A percentile compares a stretch with the other conserved stretches of the same genome.
Evolutionary conservation across 768 basidiomycete genomes (phyloP).

Genomic region (Tulasnella sp.): DNA sequence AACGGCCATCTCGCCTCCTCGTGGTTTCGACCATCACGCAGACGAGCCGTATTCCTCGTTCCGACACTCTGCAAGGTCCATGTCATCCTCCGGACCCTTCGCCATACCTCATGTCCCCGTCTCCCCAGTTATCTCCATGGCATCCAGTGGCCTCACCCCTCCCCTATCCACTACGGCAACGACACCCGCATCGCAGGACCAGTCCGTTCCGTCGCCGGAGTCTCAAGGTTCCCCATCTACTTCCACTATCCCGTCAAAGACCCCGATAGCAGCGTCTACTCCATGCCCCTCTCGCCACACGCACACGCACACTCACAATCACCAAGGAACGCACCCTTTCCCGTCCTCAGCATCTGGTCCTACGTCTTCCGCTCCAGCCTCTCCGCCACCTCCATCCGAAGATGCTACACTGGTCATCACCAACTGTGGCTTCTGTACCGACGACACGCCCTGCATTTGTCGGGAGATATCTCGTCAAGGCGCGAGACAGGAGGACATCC

Average conservation of each 20-base stretch:
- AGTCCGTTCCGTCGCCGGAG: slow-evolving; percentile 16
- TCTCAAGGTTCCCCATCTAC: background rate
- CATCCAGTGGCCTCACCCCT: background rate
- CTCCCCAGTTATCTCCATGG: background rate
- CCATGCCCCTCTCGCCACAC: background rate
- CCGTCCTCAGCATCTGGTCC: slow-evolving; percentile 35
- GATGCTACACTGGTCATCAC: slow-evolving; percentile 47
- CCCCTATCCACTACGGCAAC: slow-evolving; percentile 31
- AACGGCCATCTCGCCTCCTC: background rate
- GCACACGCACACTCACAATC: too few species aligned
- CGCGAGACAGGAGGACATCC: background rate
- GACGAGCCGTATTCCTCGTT: background rate
- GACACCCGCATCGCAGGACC: slow-evolving; percentile 28
- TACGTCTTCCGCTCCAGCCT: slow-evolving; percentile 52
- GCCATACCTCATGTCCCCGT: background rate
- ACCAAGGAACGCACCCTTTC: slow-evolving; percentile 30
- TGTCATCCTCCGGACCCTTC: background rate
- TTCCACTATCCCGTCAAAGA: background rate
- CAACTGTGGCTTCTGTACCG: slow-evolving; percentile 73
- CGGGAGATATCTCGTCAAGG: slow-evolving; percentile 47
- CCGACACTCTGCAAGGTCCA: background rate
- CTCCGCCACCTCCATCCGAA: slow-evolving; percentile 43
- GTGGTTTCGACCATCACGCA: background rate
- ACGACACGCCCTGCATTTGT: slow-evolving; percentile 70
- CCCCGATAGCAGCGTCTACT: background rate